Evolutionary conservation across 768 basidiomycete genomes (phyloP), one percentile per base, ranked within the genome.

Genomic region (Lentinula edodes): DNA sequence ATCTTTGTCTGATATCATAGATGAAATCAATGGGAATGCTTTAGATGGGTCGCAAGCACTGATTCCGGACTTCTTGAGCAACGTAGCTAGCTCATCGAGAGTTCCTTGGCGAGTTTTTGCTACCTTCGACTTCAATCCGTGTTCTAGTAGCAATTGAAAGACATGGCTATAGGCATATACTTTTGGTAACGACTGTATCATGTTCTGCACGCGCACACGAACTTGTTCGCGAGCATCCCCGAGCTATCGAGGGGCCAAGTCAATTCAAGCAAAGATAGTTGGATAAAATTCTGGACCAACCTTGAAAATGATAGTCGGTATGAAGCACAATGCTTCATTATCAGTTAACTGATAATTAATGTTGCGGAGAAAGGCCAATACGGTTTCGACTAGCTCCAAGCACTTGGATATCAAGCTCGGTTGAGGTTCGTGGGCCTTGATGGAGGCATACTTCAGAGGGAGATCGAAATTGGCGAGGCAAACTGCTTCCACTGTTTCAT

Each of bases 161-260:
- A 98, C 79, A 43, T 95, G 88, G 67, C 95, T 97, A 67, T 90
- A 95, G 1, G 97, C 90, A 68, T 95, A 97, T 57, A 98, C 88
- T 69, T 89, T 93, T 6, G 95, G 89, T 56, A 98, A 78, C 5
- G 81, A 82, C 67, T 93, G 90, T 60, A 98, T 85, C 62, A 97
- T 89, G 52, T 86, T 88, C 65, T 91, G 87, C 20, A 97, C 87
- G 54, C 95, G 86, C 51, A 77, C 70, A 6, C 94, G 85, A 48
- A 94, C 83, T 62, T 84, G 87, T 74, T 95, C 94, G 32, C 93
- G 82, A 34, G 89, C 85, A 76, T 98, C 97, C 13, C 97, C 97
- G 62, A 98, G 88, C 96, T 98, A 67, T 10, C 13, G 62, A 58
- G 51, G 58, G 53, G 53, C 52, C 66, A 0, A 62, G 53, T 32